A percentile compares a stretch with the other conserved stretches of the same genome.
These are phyloP conservation scores for Pythium rishiriense DNA, from an alignment of 352 stramenopile species.

Conservation along the genomic window DNA sequence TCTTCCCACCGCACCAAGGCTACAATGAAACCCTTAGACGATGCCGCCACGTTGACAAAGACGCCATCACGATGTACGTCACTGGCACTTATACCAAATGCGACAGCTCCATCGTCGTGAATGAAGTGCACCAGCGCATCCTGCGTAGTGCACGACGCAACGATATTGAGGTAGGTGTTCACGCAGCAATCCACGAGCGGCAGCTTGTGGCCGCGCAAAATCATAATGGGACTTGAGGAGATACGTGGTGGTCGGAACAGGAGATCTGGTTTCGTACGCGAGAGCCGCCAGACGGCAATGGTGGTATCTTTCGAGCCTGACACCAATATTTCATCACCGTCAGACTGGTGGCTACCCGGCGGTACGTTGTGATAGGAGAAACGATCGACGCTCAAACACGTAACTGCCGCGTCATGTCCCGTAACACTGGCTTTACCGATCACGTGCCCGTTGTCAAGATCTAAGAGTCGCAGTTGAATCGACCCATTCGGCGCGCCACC, in stretches of 20 bases:
- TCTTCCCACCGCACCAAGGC: conserved; percentile 20
- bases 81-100: conserved; percentile 38
- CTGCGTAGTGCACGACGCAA: conserved; percentile 57
- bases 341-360: conserved; percentile 35
- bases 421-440: conserved; percentile 81
- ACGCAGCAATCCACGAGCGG: conserved; percentile 62
- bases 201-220: conserved; percentile 58
- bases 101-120: conserved; percentile 69
- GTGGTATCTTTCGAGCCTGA: conserved; percentile 72
- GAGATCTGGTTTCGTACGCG: conserved; percentile 66
- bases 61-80: conserved; percentile 7
- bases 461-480: conserved; percentile 72
- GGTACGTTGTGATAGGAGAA: conserved; percentile 43
- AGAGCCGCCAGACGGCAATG: conserved; percentile 72
- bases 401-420: conserved; percentile 66
- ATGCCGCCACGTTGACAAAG: conserved; percentile 26
- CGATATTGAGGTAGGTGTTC: conserved; percentile 62
- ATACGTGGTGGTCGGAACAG: conserved; percentile 74
- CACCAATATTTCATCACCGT: conserved; percentile 76
- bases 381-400: conserved; percentile 70
- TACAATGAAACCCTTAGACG: conserved; percentile 68
- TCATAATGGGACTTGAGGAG: conserved; percentile 60
- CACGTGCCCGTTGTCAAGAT: conserved; percentile 82
- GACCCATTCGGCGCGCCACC: conserved; percentile 73
- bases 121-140: conserved; percentile 72